These are phyloP conservation scores for Magnolia officinalis DNA, from an alignment of 164 flowering plant genomes.

Conservation along the genomic window DNA sequence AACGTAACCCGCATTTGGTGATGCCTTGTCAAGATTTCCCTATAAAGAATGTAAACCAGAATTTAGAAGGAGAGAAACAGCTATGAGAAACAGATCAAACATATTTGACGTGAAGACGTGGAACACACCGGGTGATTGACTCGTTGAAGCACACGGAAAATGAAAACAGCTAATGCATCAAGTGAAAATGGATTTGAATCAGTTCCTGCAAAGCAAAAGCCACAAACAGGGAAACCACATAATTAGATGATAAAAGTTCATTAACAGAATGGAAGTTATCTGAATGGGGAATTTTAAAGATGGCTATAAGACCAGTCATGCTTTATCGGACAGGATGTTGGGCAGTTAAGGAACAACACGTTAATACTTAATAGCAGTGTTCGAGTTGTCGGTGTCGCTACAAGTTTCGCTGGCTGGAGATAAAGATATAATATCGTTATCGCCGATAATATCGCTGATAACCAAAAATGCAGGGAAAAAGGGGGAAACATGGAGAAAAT, in stretches of 20 bases:
- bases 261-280: background rate
- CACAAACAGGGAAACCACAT: background rate
- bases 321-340: too few species aligned
- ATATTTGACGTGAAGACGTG: background rate
- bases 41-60: constrained; percentile 16
- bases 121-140: constrained; percentile 83
- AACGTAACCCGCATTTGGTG: constrained; percentile 94
- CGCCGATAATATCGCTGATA: too few species aligned
- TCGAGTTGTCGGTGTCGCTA: too few species aligned
- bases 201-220: constrained; percentile 51
- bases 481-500: too few species aligned
- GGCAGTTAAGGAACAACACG: too few species aligned
- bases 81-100: background rate
- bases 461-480: too few species aligned
- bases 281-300: too few species aligned
- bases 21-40: constrained; percentile 92
- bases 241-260: too few species aligned
- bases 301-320: too few species aligned
- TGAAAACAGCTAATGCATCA: constrained; percentile 88
- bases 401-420: too few species aligned
- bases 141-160: constrained; percentile 85
- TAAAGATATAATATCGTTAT: too few species aligned
- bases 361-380: too few species aligned
- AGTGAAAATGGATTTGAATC: constrained; percentile 92
- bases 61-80: background rate